Conservation (phyloP, 2,329 filamentous ascomycete genomes). For the Pestalotiopsis sp. region DNA sequence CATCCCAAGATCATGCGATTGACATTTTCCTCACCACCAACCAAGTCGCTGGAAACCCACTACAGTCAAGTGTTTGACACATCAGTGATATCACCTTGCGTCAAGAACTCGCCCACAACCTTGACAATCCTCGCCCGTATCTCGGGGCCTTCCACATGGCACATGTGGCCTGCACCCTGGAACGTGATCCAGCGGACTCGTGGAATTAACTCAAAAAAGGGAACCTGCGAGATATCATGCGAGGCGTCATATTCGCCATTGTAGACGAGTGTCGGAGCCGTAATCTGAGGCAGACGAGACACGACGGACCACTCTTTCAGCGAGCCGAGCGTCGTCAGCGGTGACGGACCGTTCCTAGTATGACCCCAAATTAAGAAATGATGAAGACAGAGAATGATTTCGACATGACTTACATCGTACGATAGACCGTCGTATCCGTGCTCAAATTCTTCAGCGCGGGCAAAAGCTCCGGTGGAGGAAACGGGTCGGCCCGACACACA, state of each 20-base stretch:
- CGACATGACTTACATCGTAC: not conserved
- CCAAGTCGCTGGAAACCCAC: too few species aligned
- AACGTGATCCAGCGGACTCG: conserved; percentile 28
- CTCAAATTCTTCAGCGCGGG: not conserved
- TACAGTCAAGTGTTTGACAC: too few species aligned
- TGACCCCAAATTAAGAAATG: not conserved
- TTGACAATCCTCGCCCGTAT: not conserved
- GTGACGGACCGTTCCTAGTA: conserved; percentile 24
- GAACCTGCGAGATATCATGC: conserved; percentile 25
- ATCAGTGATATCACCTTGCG: not conserved
- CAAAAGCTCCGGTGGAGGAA: not conserved
- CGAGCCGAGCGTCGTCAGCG: conserved; percentile 19
- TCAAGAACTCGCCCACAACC: not conserved
- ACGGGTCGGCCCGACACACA: not conserved
- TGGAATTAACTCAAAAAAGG: conserved; percentile 27
- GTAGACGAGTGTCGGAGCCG: conserved; percentile 19
- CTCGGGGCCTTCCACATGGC: not conserved
- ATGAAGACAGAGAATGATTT: too few species aligned
- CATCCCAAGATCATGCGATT: too few species aligned
- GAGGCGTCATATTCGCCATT: conserved; percentile 30
- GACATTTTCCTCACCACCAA: too few species aligned
- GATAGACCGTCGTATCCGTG: not conserved
- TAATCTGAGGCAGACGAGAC: conserved; percentile 21
- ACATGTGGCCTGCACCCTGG: conserved; percentile 24
- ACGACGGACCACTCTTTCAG: conserved; percentile 22